Base-by-base conservation (phyloP, 371 early-diverging fungal genomes). In the Mortierella polycephala region DNA sequence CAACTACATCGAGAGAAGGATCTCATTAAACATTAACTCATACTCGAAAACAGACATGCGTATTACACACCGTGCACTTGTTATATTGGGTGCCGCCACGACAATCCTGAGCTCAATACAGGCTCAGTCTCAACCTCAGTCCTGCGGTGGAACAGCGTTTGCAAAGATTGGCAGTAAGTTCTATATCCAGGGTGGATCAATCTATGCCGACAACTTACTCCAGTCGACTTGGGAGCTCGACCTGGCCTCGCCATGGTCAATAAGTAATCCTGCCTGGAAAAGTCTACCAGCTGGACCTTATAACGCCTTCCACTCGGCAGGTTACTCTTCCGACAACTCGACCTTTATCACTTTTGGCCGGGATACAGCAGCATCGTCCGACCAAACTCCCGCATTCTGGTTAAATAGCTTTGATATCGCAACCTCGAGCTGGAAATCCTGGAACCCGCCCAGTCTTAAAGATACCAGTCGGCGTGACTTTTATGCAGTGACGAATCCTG, bases 341-440 rank as follows among this genome's bases (percentile, higher is more conserved):
- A 66, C 70, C 13, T 67, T 75, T 44, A 51, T 62, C 30, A 75
- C 71, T 1, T 75, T 75, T 50, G 76, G 76, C 8, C 70, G 69
- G 8, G 64, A 75, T 40, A 70, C 71, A 10, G 76, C 66, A 8
- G 75, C 75, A 7, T 4, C 30, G 4, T 5, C 51, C 7, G 52
- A 44, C 14, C 55, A 57, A 13, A 4, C 62, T 23, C 59, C 75
- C 3, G 4, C 62, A 2, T 49, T 5, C 11, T 75, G 66, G 67
- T 1, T 70, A 2, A 65, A 61, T 20, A 60, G 23, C 6, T 75
- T 57, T 18, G 20, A 70, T 37, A 70, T 75, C 51, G n/a, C 16
- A 1, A 14, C 67, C 37, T 46, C 55, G 16, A 60, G 67, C 3
- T 75, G 76, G 76, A 21, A 61, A 2, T 40, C 64, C 1, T 9